Percentiles rank a stretch among this genome's conserved stretches.
Evolutionary conservation across 73 alveolate genomes (phyloP).

Genomic region (Tetrahymena elliotti): DNA sequence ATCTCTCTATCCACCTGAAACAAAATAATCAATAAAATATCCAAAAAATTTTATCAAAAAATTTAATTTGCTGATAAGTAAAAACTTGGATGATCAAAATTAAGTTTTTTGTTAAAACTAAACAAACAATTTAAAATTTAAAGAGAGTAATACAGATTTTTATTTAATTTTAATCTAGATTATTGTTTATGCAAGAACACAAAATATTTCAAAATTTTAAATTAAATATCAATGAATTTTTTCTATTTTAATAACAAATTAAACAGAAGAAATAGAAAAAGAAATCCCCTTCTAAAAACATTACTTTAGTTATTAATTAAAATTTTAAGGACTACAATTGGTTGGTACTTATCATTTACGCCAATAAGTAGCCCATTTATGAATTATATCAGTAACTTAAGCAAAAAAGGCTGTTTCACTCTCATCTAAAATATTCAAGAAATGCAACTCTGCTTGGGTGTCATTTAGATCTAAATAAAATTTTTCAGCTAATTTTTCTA

Average conservation of each 20-base stretch:
- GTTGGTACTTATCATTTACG: constrained; percentile 19
- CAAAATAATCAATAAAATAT: too few relatives aligned
- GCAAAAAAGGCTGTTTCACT: constrained; percentile 90
- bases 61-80: not conserved
- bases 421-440: constrained; percentile 69
- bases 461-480: constrained; percentile 70
- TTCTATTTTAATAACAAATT: too few relatives aligned
- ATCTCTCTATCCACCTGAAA: not conserved
- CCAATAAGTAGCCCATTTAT: constrained; percentile 93
- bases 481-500: constrained; percentile 75
- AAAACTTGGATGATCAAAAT: not conserved
- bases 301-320: too few relatives aligned
- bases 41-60: too few relatives aligned
- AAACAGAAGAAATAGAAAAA: not conserved
- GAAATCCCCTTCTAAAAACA: not conserved
- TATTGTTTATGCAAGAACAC: not conserved
- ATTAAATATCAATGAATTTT: too few relatives aligned
- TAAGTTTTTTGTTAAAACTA: not conserved
- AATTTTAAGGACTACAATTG: not conserved
- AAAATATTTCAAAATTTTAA: too few relatives aligned
- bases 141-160: not conserved
- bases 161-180: not conserved
- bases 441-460: constrained; percentile 80
- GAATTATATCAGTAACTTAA: constrained; percentile 87
- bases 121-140: too few relatives aligned